Conservation (phyloP, 495 filamentous ascomycete species). For the Penicillium angulare region DNA sequence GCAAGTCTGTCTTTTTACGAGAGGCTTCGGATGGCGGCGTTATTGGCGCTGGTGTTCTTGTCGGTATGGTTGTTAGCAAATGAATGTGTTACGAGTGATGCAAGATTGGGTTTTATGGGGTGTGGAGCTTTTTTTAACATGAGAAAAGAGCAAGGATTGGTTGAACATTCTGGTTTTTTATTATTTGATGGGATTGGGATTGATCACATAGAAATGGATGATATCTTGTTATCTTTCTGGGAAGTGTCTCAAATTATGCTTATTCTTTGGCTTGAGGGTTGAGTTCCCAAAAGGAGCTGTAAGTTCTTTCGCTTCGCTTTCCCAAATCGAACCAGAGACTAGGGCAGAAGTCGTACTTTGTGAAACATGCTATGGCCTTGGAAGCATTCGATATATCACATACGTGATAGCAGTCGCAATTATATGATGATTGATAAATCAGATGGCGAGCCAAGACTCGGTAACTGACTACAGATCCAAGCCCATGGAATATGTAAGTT, state of each 20-base stretch:
- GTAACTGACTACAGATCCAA: background rate
- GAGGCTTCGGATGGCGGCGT: constrained; percentile 76
- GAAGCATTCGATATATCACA: too few species aligned
- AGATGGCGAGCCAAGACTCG: background rate
- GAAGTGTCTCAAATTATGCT: background rate
- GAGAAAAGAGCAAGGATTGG: constrained; percentile 8
- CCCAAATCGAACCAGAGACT: too few species aligned
- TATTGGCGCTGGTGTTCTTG: constrained; percentile 72
- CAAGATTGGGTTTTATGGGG: background rate
- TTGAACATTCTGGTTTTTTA: constrained; percentile 1
- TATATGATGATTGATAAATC: too few species aligned
- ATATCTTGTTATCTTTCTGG: constrained; percentile 1
- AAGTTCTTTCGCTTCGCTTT: too few species aligned
- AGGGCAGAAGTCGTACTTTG: too few species aligned
- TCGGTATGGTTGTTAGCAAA: constrained; percentile 51
- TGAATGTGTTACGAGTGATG: constrained; percentile 13
- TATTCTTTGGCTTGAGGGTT: background rate
- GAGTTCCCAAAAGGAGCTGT: too few species aligned
- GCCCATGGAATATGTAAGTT: background rate
- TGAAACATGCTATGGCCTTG: too few species aligned
- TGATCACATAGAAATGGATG: constrained; percentile 17
- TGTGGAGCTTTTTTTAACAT: constrained; percentile 4
- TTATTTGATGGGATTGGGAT: background rate
- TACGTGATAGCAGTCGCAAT: too few species aligned
- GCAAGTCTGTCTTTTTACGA: constrained; percentile 60